These are phyloP conservation scores for Wallemia ichthyophaga DNA, from an alignment of 1,284 basidiomycete genomes.

Conservation along the genomic window DNA sequence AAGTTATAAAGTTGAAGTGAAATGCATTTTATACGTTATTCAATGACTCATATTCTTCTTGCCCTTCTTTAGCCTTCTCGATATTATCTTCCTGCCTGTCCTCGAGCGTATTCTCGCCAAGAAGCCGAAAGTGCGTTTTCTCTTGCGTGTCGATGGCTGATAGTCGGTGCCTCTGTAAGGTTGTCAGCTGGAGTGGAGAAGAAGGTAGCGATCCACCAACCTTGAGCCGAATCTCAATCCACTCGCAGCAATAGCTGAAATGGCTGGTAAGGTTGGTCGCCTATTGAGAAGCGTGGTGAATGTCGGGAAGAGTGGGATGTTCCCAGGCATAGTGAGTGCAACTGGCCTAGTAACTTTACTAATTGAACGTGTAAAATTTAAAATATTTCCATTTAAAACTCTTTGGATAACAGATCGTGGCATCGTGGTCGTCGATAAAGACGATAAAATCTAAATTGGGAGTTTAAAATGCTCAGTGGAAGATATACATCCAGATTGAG, in stretches of 20 bases:
- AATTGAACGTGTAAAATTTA: no score
- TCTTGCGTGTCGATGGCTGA: neutral
- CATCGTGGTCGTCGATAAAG: neutral
- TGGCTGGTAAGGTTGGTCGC: neutral
- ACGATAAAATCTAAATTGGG: no score
- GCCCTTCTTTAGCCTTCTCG: neutral
- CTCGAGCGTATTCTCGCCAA: neutral
- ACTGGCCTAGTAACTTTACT: no score
- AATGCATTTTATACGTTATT: neutral
- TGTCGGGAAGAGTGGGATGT: no score
- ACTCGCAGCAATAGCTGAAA: no score
- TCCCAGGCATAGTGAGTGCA: no score
- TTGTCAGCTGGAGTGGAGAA: no score
- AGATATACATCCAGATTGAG: no score
- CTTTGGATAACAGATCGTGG: neutral
- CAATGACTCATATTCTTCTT: neutral
- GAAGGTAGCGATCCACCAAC: no score
- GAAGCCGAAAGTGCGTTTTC: neutral
- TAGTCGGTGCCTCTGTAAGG: neutral
- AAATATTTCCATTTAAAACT: neutral
- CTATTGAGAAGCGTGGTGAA: neutral
- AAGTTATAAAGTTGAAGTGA: neutral
- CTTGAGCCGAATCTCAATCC: neutral
- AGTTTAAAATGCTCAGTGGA: no score
- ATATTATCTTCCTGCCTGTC: neutral